Base-by-base conservation (phyloP, 2,329 filamentous ascomycete genomes). In the Neopestalotiopsis sp. region DNA sequence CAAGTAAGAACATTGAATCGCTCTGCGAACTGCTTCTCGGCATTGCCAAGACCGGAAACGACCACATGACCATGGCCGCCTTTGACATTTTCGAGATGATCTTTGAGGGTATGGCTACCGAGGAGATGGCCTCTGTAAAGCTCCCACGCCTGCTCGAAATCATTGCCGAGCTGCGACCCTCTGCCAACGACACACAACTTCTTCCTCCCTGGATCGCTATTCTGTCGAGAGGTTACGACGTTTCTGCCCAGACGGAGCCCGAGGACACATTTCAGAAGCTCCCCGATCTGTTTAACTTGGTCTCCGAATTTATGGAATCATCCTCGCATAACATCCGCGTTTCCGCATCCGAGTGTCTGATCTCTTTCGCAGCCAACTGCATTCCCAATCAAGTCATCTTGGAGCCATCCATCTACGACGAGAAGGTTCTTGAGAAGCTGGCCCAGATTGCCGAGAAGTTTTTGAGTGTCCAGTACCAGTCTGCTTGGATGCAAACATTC, bases 1-100 rank as follows among this genome's bases (percentile, higher is more conserved):
- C 96, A 0, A 97, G 92, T 83, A 94, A 92, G 84, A 97, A 97
- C 82, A 97, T 98, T 67, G 96, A 99, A 81, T 86, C 92, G 2
- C 84, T 99, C 42, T 98, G 95, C 80, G 95, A 98, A 80, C 84
- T 97, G 67, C 84, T 99, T 69, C 89, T 99, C 73, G 90, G 91
- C 73, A 97, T 98, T 71, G 95, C 95, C 38, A 91, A 91, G 77
- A 95, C 93, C 9, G 96, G 90, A 79, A 98, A 97, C 79, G 95
- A 98, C 79, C 97, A 95, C 79, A 91, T 99, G 85, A 97, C 95
- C 40, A 97, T 98, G 91, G 92, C 94, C 12, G 93, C 95, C 0
- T 98, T 99, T 75, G 95, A 98, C 73, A 95, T 98, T 4, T 99
- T 99, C 76, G 96, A 99, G 80, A 92, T 97, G 79, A 97, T 98